A percentile compares a stretch with the other conserved stretches of the same genome.
These are phyloP conservation scores for Candida silvicultrix DNA, from an alignment of 805 yeast species.

Conservation along the genomic window DNA sequence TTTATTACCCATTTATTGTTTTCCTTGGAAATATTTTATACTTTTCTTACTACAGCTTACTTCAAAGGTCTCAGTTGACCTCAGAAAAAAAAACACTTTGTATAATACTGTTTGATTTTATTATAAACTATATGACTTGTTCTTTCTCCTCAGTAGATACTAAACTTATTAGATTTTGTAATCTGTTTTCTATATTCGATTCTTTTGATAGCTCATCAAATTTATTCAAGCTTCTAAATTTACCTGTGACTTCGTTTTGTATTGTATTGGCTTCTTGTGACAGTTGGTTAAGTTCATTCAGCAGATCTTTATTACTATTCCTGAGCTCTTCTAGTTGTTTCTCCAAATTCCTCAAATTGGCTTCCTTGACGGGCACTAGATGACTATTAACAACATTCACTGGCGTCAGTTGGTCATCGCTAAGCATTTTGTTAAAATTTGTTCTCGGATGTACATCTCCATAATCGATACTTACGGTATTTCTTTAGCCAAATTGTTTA, in stretches of 20 bases:
- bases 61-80: too few species aligned
- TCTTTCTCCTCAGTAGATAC: neutral
- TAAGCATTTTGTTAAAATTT: neutral
- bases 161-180: slow-evolving; percentile 8
- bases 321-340: slow-evolving; percentile 10
- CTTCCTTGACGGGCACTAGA: slow-evolving; percentile 18
- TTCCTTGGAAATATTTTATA: neutral
- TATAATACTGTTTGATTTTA: neutral
- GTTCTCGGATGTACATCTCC: neutral
- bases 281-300: slow-evolving; percentile 9
- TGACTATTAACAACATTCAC: slow-evolving; percentile 16
- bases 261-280: slow-evolving; percentile 8
- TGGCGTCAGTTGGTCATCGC: slow-evolving; percentile 15
- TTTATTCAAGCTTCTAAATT: slow-evolving; percentile 7
- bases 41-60: neutral
- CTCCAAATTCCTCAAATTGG: slow-evolving; percentile 10
- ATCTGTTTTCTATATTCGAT: slow-evolving; percentile 5
- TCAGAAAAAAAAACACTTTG: neutral
- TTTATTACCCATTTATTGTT: neutral
- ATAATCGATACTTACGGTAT: slow-evolving; percentile 2
- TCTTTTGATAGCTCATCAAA: slow-evolving; percentile 7
- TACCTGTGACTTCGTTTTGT: slow-evolving; percentile 3
- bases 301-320: slow-evolving; percentile 6
- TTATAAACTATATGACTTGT: neutral
- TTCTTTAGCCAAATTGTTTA: neutral